Percentiles rank a stretch among this genome's conserved stretches.
phyloP scores from a whole-genome alignment of 331 rosid species.

The Telfairia occidentalis region DNA sequence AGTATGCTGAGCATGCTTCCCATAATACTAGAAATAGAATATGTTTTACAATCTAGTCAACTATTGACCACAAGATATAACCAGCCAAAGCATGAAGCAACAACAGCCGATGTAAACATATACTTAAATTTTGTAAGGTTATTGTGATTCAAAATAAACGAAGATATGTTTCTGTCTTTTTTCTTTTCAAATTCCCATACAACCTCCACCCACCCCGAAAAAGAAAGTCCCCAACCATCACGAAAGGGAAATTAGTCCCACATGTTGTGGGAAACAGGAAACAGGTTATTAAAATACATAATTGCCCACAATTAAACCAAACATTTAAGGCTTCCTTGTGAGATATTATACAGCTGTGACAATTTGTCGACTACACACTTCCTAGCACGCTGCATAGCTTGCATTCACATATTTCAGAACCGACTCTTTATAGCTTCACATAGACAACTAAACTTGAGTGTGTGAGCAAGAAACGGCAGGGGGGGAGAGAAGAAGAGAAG shows the following conservation, averaged over 20 bases:
- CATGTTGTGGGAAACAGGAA: no score
- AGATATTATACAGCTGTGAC: no score
- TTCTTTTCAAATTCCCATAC: background rate
- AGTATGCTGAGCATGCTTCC: background rate
- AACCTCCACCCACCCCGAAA: background rate
- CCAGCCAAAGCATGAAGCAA: background rate
- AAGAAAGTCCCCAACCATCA: background rate
- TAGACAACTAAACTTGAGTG: background rate
- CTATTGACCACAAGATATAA: background rate
- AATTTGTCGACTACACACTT: background rate
- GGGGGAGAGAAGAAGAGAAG: background rate
- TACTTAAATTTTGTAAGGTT: background rate
- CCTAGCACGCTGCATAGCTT: background rate
- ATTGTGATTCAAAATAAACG: background rate
- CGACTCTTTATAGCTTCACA: background rate
- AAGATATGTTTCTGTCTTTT: background rate
- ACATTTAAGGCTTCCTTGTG: no score
- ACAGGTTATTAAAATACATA: no score
- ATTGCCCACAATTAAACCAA: no score
- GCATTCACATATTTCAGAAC: background rate
- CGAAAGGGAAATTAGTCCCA: background rate
- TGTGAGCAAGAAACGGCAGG: no score
- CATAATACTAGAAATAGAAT: background rate
- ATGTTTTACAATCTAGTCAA: background rate
- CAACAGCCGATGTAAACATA: background rate